phyloP scores from a whole-genome alignment of 345 rosid species.

The Eucalyptus erythrocorys region DNA sequence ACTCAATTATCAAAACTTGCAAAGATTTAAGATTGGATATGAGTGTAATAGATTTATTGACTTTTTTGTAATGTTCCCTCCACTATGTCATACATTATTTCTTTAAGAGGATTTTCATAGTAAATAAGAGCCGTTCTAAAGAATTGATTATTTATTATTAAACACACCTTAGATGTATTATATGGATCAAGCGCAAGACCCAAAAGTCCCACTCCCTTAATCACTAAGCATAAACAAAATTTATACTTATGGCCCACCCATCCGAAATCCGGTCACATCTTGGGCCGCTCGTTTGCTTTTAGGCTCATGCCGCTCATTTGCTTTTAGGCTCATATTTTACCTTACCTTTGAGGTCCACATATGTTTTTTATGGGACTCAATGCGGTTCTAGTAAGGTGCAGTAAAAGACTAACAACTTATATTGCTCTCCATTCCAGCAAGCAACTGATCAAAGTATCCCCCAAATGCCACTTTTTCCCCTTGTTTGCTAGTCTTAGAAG shows the following conservation, averaged over 20 bases:
- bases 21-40: rapidly evolving
- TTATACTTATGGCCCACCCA: background rate
- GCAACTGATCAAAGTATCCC: background rate
- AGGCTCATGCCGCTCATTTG: background rate
- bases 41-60: rapidly evolving
- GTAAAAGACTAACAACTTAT: background rate
- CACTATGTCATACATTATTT: background rate
- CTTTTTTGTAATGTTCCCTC: no score
- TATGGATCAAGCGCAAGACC: background rate
- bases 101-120: background rate
- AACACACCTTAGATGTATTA: background rate
- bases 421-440: background rate
- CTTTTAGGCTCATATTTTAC: background rate
- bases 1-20: no score
- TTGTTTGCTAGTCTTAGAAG: background rate
- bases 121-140: background rate
- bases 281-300: background rate
- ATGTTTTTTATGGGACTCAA: rapidly evolving
- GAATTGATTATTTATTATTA: background rate
- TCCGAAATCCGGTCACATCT: background rate
- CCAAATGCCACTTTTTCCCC: background rate
- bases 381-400: background rate
- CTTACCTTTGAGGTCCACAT: background rate
- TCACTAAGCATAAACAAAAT: background rate
- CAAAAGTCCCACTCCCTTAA: background rate